A percentile compares a stretch with the other conserved stretches of the same genome.
Conservation (phyloP, 768 basidiomycete species). For the Amanita pseudoporphyria region DNA sequence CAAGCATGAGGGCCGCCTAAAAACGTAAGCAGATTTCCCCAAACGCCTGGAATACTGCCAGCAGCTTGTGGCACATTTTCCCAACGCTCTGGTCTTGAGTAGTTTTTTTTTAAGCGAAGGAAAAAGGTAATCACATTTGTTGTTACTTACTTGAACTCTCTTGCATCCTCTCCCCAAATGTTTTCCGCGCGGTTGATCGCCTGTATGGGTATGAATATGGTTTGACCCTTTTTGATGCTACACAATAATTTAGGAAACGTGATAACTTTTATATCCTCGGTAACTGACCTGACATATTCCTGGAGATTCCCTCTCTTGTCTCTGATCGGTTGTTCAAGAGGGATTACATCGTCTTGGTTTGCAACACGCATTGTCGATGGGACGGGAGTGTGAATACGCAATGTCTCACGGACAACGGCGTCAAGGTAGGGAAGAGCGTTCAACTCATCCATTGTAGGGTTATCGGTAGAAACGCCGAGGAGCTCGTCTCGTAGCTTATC, state of each 20-base stretch:
- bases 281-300: conserved; percentile 28
- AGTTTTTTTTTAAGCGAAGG: not conserved
- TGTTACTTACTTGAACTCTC: conserved; percentile 47
- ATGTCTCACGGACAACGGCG: conserved; percentile 46
- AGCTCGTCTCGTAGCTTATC: conserved; percentile 51
- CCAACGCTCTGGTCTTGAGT: conserved; percentile 57
- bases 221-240: conserved; percentile 36
- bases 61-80: conserved; percentile 32
- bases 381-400: conserved; percentile 48
- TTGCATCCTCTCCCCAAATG: conserved; percentile 57
- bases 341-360: conserved; percentile 42
- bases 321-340: conserved; percentile 34
- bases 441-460: conserved; percentile 62
- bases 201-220: conserved; percentile 39
- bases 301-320: conserved; percentile 33
- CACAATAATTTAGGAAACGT: not conserved
- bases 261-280: not conserved
- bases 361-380: conserved; percentile 32
- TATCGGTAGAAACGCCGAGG: conserved; percentile 38
- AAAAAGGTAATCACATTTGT: not conserved
- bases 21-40: conserved; percentile 52
- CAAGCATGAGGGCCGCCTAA: conserved; percentile 56
- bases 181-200: conserved; percentile 39
- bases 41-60: conserved; percentile 44
- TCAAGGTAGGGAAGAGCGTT: conserved; percentile 64